phyloP scores from a whole-genome alignment of 2,329 filamentous ascomycete genomes.

The Dactylellina drechsleri region DNA sequence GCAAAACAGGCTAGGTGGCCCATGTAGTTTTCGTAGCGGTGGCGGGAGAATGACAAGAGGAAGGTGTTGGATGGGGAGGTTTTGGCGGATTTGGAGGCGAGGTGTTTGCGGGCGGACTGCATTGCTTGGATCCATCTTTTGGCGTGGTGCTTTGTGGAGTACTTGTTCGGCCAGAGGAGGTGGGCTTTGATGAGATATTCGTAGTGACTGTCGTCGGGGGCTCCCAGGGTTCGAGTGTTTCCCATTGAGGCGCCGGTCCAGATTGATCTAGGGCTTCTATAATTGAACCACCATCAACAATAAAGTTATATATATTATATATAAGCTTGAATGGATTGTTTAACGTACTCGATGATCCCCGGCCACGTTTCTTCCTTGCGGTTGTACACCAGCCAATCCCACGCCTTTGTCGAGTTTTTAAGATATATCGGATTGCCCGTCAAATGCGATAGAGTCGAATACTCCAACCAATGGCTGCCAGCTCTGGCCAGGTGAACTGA shows the following conservation, averaged over 20 bases:
- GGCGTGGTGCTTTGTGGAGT: slow-evolving; percentile 72
- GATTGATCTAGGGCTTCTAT: slow-evolving; percentile 62
- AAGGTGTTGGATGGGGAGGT: slow-evolving; percentile 31
- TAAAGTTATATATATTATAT: slow-evolving; percentile 18
- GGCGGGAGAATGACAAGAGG: slow-evolving; percentile 40
- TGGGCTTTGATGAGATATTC: slow-evolving; percentile 89
- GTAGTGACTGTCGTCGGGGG: slow-evolving; percentile 62
- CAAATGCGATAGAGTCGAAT: slow-evolving; percentile 62
- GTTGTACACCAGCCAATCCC: slow-evolving; percentile 63
- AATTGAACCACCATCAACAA: not conserved
- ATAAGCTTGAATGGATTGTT: not conserved
- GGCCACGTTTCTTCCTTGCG: slow-evolving; percentile 60
- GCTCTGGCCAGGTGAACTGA: slow-evolving; percentile 62
- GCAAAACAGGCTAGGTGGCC: slow-evolving; percentile 78
- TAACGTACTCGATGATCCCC: slow-evolving; percentile 62
- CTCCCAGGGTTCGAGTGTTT: slow-evolving; percentile 63
- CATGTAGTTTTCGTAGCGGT: slow-evolving; percentile 51
- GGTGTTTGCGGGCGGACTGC: slow-evolving; percentile 77
- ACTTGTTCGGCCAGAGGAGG: slow-evolving; percentile 73
- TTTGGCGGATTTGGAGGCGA: slow-evolving; percentile 63
- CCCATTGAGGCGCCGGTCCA: slow-evolving; percentile 62
- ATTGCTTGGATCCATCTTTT: slow-evolving; percentile 80
- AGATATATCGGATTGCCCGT: slow-evolving; percentile 63
- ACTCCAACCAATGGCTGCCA: slow-evolving; percentile 64
- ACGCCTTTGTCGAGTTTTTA: slow-evolving; percentile 63